phyloP scores from a whole-genome alignment of 305 asterid species.

The Rubia peregrina region DNA sequence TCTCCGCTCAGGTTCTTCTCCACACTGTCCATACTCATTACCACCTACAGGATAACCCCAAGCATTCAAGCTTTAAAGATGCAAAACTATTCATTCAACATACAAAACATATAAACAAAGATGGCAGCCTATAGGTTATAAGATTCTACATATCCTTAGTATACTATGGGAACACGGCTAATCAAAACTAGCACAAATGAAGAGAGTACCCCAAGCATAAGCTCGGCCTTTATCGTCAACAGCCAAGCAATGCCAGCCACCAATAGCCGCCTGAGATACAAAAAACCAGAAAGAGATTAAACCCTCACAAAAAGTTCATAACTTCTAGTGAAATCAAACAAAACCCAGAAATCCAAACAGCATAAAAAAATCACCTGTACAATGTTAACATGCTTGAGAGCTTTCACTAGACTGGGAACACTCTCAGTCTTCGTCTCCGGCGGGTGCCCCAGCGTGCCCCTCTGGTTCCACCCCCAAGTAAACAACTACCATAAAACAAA shows the following conservation, averaged over 20 bases:
- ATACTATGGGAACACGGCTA: not conserved
- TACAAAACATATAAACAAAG: not conserved
- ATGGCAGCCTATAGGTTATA: not conserved
- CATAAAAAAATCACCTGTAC: constrained; percentile 57
- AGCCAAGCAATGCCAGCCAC: constrained; percentile 99
- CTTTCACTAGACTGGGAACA: constrained; percentile 88
- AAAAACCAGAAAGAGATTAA: constrained; percentile 10
- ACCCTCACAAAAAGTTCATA: not conserved
- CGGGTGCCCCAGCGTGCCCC: constrained; percentile 95
- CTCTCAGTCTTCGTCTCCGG: constrained; percentile 84
- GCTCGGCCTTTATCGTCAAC: constrained; percentile 96
- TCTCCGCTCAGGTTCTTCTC: constrained; percentile 96
- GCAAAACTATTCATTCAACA: not conserved
- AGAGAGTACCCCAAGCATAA: constrained; percentile 91
- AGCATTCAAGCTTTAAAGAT: not conserved
- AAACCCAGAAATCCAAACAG: not conserved
- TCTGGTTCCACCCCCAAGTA: constrained; percentile 99
- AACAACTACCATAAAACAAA: constrained; percentile 45
- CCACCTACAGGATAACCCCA: constrained; percentile 54
- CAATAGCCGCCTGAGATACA: constrained; percentile 82
- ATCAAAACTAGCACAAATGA: constrained; percentile 4
- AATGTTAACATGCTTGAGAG: constrained; percentile 70
- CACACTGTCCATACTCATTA: constrained; percentile 98
- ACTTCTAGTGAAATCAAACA: not conserved
- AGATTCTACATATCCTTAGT: not conserved